These are phyloP conservation scores for Penicillium psychrosexuale DNA, from an alignment of 2,329 filamentous ascomycete species.

Conservation along the genomic window DNA sequence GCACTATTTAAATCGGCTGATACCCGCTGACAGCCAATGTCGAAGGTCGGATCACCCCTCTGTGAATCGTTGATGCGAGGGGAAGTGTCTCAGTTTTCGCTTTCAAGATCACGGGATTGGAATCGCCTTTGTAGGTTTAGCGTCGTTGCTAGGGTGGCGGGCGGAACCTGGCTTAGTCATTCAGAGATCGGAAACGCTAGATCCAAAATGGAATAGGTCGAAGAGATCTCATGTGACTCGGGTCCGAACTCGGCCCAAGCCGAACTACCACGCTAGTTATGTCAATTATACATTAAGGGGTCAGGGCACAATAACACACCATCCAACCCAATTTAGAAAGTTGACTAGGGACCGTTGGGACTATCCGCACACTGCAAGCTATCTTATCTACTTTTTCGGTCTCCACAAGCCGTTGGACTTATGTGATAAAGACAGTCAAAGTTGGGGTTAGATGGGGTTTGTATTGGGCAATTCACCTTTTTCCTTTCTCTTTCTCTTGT, in stretches of 20 bases:
- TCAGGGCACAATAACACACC: not conserved
- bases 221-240: conserved; percentile 6
- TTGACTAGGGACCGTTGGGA: not conserved
- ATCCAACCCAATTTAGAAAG: not conserved
- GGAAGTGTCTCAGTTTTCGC: conserved; percentile 10
- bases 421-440: conserved; percentile 6
- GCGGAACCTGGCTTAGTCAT: not conserved
- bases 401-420: conserved; percentile 20
- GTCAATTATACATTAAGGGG: not conserved
- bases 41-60: not conserved
- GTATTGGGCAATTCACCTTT: not conserved
- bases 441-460: not conserved
- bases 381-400: conserved; percentile 10
- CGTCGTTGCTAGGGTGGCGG: not conserved
- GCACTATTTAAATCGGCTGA: not conserved
- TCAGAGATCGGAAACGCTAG: conserved; percentile 7
- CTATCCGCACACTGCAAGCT: conserved; percentile 8
- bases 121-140: conserved; percentile 24
- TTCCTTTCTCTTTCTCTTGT: not conserved
- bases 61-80: conserved; percentile 15
- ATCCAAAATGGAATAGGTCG: conserved; percentile 6
- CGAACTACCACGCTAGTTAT: conserved; percentile 5
- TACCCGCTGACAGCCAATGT: not conserved
- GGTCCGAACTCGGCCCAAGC: conserved; percentile 8
- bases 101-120: conserved; percentile 27